phyloP scores from a whole-genome alignment of 495 filamentous ascomycete species.

The Podospora comata region DNA sequence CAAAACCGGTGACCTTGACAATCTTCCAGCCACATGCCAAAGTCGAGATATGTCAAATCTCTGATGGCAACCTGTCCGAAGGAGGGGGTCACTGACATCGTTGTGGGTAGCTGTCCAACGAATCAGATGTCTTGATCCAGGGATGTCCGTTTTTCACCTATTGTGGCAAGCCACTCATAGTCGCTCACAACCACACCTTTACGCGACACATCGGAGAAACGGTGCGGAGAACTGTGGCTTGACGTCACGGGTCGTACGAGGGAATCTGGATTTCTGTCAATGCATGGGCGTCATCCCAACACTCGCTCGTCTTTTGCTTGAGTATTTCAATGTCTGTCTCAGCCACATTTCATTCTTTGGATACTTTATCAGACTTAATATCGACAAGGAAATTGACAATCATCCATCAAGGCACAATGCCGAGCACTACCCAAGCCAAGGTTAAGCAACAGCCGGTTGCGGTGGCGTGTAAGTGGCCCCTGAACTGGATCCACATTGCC shows the following conservation, averaged over 20 bases:
- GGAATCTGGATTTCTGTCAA: not conserved
- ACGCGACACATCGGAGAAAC: not conserved
- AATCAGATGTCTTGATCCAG: not conserved
- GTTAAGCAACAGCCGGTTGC: not conserved
- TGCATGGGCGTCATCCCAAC: not conserved
- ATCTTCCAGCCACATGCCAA: not conserved
- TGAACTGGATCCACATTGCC: not conserved
- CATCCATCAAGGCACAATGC: not conserved
- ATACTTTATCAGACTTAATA: not conserved
- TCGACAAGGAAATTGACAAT: not conserved
- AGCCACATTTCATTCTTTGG: not conserved
- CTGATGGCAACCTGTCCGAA: not conserved
- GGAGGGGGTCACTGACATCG: not conserved
- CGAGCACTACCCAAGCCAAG: not conserved
- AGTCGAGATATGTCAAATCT: not conserved
- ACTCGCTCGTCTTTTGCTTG: not conserved
- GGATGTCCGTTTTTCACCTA: not conserved
- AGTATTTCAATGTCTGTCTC: not conserved
- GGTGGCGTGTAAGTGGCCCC: not conserved
- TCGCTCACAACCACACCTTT: not conserved
- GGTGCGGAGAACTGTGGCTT: not conserved
- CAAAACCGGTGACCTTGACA: not conserved
- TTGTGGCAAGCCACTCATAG: slow-evolving; percentile 2
- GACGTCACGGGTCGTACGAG: not conserved
- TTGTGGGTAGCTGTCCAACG: not conserved